Evolutionary conservation across 441 rosid genomes (phyloP), one percentile per base, ranked within the genome.

Genomic region (Adansonia gregorii): DNA sequence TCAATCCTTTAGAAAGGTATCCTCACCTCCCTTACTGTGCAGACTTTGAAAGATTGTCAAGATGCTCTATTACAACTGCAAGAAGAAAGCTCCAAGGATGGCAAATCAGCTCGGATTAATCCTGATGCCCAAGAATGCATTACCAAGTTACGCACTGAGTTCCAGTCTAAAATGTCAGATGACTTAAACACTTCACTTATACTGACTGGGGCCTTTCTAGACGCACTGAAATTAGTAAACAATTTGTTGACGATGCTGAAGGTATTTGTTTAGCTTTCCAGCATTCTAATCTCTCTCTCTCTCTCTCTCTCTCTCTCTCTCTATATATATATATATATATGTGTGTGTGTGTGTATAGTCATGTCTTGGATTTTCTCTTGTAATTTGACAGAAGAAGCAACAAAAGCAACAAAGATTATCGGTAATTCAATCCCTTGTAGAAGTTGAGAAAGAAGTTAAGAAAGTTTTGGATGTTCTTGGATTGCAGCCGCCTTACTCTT

Each of bases 1-100:
- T 67, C n/a, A 56, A 52, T 27, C 24, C 27, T 45, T 19, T 20
- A 24, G 58, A 56, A 10, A 55, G 41, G 52, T 73, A 56, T 45
- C 12, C 68, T 73, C 39, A 56, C 76, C 65, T n/a, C 5, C 12
- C 11, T 6, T 19, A 3, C 35, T 76, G 22, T 69, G 73, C 72
- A 93, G 99, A 95, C 99, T 24, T 77, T 94, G 85, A 87, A 83
- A 81, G 98, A 95, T 87, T 87, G 87, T 76, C 89, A 90, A 73
- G 91, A 89, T 73, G 93, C 89, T 72, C 80, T 92, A 45, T 75
- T 82, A 72, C 85, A 82, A 67, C 82, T 88, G 55, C 79, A 77
- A 80, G 93, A 87, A 81, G 88, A 81, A 67, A 82, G 69, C 48
- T 41, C 78, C 63, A 83, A 83, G 59, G 90, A 85, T 7, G 82